Base-by-base conservation (phyloP, 257 asterid species). In the Fraxinus cuspidata region DNA sequence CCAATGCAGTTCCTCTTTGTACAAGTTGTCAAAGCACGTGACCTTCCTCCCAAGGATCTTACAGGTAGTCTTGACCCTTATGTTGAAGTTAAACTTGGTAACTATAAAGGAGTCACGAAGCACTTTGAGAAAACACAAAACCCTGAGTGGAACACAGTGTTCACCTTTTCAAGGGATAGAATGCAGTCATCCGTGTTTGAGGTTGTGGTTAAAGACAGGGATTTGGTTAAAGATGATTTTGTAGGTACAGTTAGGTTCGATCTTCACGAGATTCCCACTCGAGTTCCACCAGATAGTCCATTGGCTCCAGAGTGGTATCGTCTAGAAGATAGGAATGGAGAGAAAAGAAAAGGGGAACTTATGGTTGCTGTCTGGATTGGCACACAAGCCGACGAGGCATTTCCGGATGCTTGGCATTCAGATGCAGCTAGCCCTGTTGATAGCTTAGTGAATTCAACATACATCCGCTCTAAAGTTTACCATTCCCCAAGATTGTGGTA, bases 341-440 rank as follows among this genome's bases (percentile, higher is more conserved):
- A 89, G 58, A 94, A 91, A 63, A 81, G 67, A 76, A 84, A 82
- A 23, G 96, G 99, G 11, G 98, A 94, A 70, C 71, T 94, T 69
- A 94, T 94, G 99, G 85, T 94, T 23, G 99, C 97, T 44, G 94
- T 94, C 9, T 94, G 99, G 99, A 80, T 89, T 58, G 99, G 99
- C 75, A 92, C 99, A 37, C 99, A 94, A 81, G 99, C 99, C 7
- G 99, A 94, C 37, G 97, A 92, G 82, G 97, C 99, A 27, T 94
- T 91, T 74, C 84, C 99, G 0, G 99, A 94, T 65, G 99, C 99
- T 47, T 94, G 92, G 95, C 97, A 90, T 74, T 88, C 97, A 4
- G 99, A 94, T 79, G 91, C 88, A 37, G 89, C 92, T 44, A 35
- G 86, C 35, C 79, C 80, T 3, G 81, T 81, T 37, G 93, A 89